Evolutionary conservation across 2,329 filamentous ascomycete species (phyloP).

Genomic region (Acrocalymma vagum): DNA sequence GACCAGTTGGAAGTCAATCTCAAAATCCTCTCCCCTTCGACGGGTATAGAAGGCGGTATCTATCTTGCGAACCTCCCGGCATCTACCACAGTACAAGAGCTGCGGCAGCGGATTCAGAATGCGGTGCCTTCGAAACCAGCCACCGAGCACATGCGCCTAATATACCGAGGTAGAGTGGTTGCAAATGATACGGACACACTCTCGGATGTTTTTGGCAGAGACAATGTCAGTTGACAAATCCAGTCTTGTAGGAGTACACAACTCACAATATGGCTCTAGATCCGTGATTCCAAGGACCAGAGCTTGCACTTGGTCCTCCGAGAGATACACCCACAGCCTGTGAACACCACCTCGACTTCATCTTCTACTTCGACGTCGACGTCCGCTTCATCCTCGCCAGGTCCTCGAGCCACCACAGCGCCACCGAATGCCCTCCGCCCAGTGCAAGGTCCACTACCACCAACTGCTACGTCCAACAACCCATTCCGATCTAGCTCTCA

Average conservation of each 20-base stretch:
- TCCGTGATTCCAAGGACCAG: constrained; percentile 45
- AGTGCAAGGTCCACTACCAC: constrained; percentile 18
- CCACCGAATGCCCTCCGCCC: constrained; percentile 47
- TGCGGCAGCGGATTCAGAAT: constrained; percentile 62
- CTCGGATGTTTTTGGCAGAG: constrained; percentile 58
- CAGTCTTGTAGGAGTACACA: constrained; percentile 19
- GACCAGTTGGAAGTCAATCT: constrained; percentile 39
- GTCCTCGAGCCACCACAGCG: constrained; percentile 43
- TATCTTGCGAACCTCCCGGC: constrained; percentile 40
- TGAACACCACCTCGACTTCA: constrained; percentile 9
- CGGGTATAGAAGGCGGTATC: constrained; percentile 46
- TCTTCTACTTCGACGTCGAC: constrained; percentile 15
- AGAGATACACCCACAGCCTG: constrained; percentile 38
- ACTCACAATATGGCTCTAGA: constrained; percentile 24
- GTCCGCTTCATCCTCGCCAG: constrained; percentile 23
- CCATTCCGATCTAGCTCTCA: constrained; percentile 41
- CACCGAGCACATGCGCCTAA: constrained; percentile 61
- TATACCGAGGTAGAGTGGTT: constrained; percentile 65
- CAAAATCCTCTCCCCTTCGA: constrained; percentile 49
- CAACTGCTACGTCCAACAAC: constrained; percentile 38
- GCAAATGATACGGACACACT: constrained; percentile 59
- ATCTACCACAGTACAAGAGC: constrained; percentile 56
- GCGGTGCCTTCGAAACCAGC: constrained; percentile 52
- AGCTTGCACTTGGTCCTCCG: constrained; percentile 49
- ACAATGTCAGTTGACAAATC: constrained; percentile 52